Evolutionary conservation across 2,329 filamentous ascomycete species (phyloP), one percentile per base, ranked within the genome.

Genomic region (Penicillium verrucosum): DNA sequence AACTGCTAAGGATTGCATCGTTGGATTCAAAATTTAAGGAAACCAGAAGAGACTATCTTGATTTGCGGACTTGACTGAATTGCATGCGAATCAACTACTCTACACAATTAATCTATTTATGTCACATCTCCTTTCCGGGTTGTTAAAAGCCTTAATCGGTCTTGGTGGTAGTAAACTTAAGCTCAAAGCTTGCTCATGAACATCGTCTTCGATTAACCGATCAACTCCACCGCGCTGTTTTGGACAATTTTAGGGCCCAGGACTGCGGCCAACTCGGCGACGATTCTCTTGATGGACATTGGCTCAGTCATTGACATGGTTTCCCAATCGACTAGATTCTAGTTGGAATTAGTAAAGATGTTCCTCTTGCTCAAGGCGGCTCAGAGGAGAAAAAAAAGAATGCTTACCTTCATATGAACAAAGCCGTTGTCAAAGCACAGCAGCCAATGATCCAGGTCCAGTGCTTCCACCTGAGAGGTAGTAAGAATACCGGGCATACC

Each of bases 271-370:
- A 80, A 64, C 57, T 81, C 78, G 8, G 74, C 78, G 30, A 78
- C 65, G 37, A 79, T 78, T 1, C 77, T 77, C 60, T 80, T 80
- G 50, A 80, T 67, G 0, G 77, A 75, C 46, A 75, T 71, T 3
- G 77, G 72, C 36, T 77, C 70, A 29, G 70, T 69, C 27, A 79
- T 71, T 29, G 73, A 66, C 65, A 74, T 75, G 16, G 61, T 61
- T 53, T 80, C 77, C 78, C 78, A 81, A n/a, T 71, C 72, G 34
- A 76, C 73, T 10, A 80, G 68, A 53, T 80, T 77, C 74, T 79
- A 54, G 5, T 42, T 23, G 7, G 38, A 6, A 25, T 66, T 43
- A 63, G 57, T 8, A 38, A 51, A 16, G 11, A 10, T 1, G 5
- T 23, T 8, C 5, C 38, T 38, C 30, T n/a, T 3, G 5, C 9